Percentiles rank a stretch among this genome's conserved stretches.
These are phyloP conservation scores for Russula dissimulans DNA, from an alignment of 768 basidiomycete genomes.

Conservation along the genomic window DNA sequence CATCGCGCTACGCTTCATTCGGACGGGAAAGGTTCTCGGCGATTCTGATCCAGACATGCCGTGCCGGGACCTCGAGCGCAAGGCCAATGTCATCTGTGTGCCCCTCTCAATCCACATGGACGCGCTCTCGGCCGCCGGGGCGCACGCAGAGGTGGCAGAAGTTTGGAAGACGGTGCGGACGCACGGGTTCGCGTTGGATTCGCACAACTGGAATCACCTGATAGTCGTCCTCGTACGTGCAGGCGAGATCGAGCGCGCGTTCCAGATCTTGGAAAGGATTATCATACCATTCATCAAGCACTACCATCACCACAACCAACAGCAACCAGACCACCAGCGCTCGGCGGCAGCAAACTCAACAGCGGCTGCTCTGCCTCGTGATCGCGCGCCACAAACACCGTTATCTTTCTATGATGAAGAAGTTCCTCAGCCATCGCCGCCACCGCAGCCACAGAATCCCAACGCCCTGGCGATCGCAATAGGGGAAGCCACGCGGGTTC, in stretches of 20 bases:
- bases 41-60: conserved; percentile 20
- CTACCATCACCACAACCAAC: neutral
- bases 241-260: conserved; percentile 74
- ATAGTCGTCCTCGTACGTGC: conserved; percentile 67
- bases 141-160: conserved; percentile 49
- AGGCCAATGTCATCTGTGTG: conserved; percentile 54
- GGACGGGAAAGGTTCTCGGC: conserved; percentile 29
- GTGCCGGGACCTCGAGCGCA: conserved; percentile 23
- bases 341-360: conserved; percentile 14
- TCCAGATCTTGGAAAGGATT: conserved; percentile 71
- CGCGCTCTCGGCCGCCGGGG: conserved; percentile 53
- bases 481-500: neutral
- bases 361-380: conserved; percentile 3
- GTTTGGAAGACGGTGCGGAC: conserved; percentile 58
- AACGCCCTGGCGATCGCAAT: conserved; percentile 19
- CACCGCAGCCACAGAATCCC: conserved; percentile 1
- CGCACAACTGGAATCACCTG: conserved; percentile 89
- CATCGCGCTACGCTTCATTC: conserved; percentile 39
- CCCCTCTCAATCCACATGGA: conserved; percentile 81
- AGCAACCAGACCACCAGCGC: conserved; percentile 23
- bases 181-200: conserved; percentile 69
- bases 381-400: conserved; percentile 21
- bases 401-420: conserved; percentile 22
- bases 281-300: conserved; percentile 42
- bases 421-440: neutral